phyloP scores from a whole-genome alignment of 73 alveolate species.

The Uronychia setigera region DNA sequence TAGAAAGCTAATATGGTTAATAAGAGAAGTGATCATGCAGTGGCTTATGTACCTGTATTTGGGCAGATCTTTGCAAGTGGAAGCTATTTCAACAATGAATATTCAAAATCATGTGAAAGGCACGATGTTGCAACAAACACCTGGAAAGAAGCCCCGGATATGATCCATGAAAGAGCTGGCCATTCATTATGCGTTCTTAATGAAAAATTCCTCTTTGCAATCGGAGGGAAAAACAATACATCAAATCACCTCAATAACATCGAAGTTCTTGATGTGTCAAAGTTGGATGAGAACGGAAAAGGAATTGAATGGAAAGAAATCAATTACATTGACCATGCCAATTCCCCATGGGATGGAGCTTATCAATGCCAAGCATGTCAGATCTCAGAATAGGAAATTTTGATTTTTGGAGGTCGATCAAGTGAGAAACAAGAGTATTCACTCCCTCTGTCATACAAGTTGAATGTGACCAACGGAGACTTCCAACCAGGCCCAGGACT shows the following conservation, averaged over 20 bases:
- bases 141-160: constrained; percentile 36
- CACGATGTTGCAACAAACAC: constrained; percentile 31
- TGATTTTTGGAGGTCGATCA: too few species aligned
- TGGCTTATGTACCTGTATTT: constrained; percentile 7
- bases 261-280: constrained; percentile 39
- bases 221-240: constrained; percentile 54
- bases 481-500: too few species aligned
- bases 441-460: too few species aligned
- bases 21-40: constrained; percentile 47
- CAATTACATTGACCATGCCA: constrained; percentile 12
- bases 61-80: constrained; percentile 46
- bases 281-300: neutral
- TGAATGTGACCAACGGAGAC: too few species aligned
- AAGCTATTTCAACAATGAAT: constrained; percentile 34
- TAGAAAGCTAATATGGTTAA: constrained; percentile 28
- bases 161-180: constrained; percentile 52
- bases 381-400: too few species aligned
- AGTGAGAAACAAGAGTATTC: too few species aligned
- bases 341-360: constrained; percentile 6
- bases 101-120: constrained; percentile 24
- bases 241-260: constrained; percentile 15
- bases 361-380: neutral
- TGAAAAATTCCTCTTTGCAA: constrained; percentile 48
- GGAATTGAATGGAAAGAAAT: constrained; percentile 40
- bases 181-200: constrained; percentile 54